Evolutionary conservation across 2,329 filamentous ascomycete species (phyloP), one percentile per base, ranked within the genome.

Genomic region (Xylaria sp.): DNA sequence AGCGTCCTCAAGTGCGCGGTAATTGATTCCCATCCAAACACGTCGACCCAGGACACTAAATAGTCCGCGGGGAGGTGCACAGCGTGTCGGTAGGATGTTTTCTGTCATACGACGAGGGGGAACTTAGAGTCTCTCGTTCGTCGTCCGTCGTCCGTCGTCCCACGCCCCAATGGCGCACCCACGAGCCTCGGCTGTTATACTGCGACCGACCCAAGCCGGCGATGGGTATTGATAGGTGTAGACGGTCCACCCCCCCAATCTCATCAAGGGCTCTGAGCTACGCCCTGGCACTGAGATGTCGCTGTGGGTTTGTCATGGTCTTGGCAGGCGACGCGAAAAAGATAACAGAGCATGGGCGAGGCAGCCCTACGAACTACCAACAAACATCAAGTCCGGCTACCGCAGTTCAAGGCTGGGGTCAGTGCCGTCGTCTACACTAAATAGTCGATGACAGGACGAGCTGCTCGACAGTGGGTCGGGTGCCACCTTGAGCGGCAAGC

Each of bases 401-500:
- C 13, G 47, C 17, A 25, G 47, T 37, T 4, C n/a, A n/a, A 4
- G 44, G 43, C 25, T 9, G 25, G 40, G 7, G 7, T 35, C 13
- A 7, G 7, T 7, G 13, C 31, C 31, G 13, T 35, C 7, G 31
- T 7, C 13, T 13, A 35, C 7, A 35, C 7, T 35, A 25, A 25
- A 21, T 47, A 31, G 21, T 17, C 29, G 48, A 25, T 27, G 21
- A 27, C 41, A 58, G 54, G 23, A 43, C 7, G 35, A 40, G 15
- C 25, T 41, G 17, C 29, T 21, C 23, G 15, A 11, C 17, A 19
- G 54, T 62, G 55, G 60, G 57, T 59, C 60, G 43, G 49, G 58
- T 44, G 40, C 29, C 46, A 52, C 33, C 11, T 11, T 56, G 46
- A 21, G 48, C 55, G 60, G 60, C 60, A 62, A 55, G 44, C 55